Evolutionary conservation across 495 filamentous ascomycete genomes (phyloP).

Genomic region (Aspergillus bertholletiae): DNA sequence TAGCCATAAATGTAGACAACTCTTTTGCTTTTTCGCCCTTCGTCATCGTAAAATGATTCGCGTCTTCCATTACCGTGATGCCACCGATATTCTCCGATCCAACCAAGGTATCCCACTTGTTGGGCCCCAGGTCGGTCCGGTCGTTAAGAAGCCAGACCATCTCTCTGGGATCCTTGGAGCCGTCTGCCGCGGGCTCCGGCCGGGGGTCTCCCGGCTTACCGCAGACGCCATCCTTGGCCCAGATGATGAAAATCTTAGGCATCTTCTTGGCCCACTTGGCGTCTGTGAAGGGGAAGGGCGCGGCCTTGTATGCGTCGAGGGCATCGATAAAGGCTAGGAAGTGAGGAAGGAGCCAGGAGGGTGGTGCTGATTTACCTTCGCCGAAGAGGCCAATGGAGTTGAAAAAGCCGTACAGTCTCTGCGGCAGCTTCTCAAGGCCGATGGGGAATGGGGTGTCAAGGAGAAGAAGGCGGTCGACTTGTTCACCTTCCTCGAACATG

Average conservation of each 20-base stretch:
- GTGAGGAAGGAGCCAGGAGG: constrained; percentile 78
- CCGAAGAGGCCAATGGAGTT: constrained; percentile 77
- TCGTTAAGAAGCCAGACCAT: constrained; percentile 78
- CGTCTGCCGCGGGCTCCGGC: constrained; percentile 62
- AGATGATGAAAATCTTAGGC: constrained; percentile 60
- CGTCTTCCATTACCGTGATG: constrained; percentile 31
- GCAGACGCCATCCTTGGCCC: constrained; percentile 81
- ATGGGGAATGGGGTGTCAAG: constrained; percentile 82
- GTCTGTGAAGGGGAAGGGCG: constrained; percentile 31
- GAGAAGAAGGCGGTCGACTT: constrained; percentile 70
- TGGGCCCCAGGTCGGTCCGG: constrained; percentile 71
- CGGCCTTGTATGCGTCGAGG: constrained; percentile 66
- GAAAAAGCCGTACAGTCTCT: constrained; percentile 75
- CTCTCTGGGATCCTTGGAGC: constrained; percentile 41
- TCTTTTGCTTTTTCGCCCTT: constrained; percentile 34
- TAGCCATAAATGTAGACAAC: constrained; percentile 30
- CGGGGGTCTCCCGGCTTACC: constrained; percentile 63
- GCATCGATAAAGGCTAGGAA: constrained; percentile 74
- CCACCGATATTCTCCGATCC: constrained; percentile 35
- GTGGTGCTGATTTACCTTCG: constrained; percentile 50
- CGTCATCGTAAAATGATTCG: constrained; percentile 44
- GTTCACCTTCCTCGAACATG: constrained; percentile 60
- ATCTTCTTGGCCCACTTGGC: constrained; percentile 33
- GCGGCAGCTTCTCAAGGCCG: constrained; percentile 72
- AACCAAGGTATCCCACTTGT: constrained; percentile 75